These are phyloP conservation scores for Phytophthora agathidicida DNA, from an alignment of 352 stramenopile genomes.

Conservation along the genomic window DNA sequence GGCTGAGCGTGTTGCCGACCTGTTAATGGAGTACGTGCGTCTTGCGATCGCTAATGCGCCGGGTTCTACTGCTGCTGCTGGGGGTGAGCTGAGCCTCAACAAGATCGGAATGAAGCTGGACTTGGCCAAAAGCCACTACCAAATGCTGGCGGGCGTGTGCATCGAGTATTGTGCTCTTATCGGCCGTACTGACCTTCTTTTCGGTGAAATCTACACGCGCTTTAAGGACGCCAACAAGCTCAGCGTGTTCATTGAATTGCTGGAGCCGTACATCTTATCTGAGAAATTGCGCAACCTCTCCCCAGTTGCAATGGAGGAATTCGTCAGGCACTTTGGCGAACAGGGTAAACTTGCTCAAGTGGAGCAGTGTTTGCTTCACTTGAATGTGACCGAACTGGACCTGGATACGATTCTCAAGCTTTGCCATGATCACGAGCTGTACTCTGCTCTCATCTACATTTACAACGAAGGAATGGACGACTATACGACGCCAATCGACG, in stretches of 20 bases:
- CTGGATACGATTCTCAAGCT: constrained; percentile 95
- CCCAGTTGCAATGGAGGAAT: constrained; percentile 92
- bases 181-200: constrained; percentile 81
- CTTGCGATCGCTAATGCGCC: constrained; percentile 87
- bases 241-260: constrained; percentile 92
- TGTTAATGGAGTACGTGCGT: constrained; percentile 91
- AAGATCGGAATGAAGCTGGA: constrained; percentile 85
- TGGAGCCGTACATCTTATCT: constrained; percentile 95
- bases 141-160: constrained; percentile 96
- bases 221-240: constrained; percentile 86
- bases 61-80: constrained; percentile 35
- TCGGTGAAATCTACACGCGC: constrained; percentile 87
- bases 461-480: constrained; percentile 94
- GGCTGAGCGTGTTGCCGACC: constrained; percentile 84
- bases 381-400: constrained; percentile 94
- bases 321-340: constrained; percentile 92
- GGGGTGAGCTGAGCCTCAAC: constrained; percentile 47
- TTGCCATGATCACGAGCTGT: constrained; percentile 92
- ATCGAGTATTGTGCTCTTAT: constrained; percentile 96
- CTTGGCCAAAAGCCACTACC: constrained; percentile 94
- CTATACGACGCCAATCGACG: constrained; percentile 92
- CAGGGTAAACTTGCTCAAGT: constrained; percentile 89
- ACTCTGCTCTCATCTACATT: constrained; percentile 95
- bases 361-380: constrained; percentile 94
- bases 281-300: constrained; percentile 93